Evolutionary conservation across 2,329 filamentous ascomycete genomes (phyloP).

Genomic region (Elsinoe batatas): DNA sequence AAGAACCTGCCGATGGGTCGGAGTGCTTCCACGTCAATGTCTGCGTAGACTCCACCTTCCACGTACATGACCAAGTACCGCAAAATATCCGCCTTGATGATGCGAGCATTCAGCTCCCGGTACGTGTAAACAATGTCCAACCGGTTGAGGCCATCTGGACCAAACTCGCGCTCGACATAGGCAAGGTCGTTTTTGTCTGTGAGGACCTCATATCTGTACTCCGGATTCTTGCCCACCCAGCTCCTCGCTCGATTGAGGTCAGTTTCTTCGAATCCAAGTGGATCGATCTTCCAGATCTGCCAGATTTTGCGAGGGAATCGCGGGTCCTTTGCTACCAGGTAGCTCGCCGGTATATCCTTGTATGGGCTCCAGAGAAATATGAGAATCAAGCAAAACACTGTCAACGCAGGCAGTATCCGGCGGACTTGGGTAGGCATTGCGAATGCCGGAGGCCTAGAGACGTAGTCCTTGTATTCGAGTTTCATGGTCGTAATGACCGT

Average conservation of each 20-base stretch:
- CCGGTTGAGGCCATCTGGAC: slow-evolving; percentile 52
- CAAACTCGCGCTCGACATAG: slow-evolving; percentile 61
- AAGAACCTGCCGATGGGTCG: slow-evolving; percentile 46
- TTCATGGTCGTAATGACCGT: slow-evolving; percentile 8
- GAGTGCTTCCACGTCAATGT: slow-evolving; percentile 47
- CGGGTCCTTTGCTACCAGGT: background rate
- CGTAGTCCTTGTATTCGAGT: slow-evolving; percentile 18
- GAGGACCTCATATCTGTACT: slow-evolving; percentile 57
- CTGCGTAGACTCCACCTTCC: slow-evolving; percentile 50
- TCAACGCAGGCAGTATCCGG: slow-evolving; percentile 39
- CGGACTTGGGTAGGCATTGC: slow-evolving; percentile 40
- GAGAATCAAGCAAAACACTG: slow-evolving; percentile 36
- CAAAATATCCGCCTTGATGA: slow-evolving; percentile 54
- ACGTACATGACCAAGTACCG: slow-evolving; percentile 57
- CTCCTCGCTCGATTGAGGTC: slow-evolving; percentile 52
- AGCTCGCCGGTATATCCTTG: slow-evolving; percentile 14
- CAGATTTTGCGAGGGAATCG: slow-evolving; percentile 60
- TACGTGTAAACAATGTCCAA: slow-evolving; percentile 55
- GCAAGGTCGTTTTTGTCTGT: slow-evolving; percentile 58
- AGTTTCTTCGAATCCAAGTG: slow-evolving; percentile 54
- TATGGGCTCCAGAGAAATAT: slow-evolving; percentile 33
- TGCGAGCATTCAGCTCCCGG: slow-evolving; percentile 47
- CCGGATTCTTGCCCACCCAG: slow-evolving; percentile 58
- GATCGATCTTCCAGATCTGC: slow-evolving; percentile 67
- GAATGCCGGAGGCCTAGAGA: slow-evolving; percentile 18